Conservation (phyloP, 2,329 filamentous ascomycete species). For the Fusarium nygamai region DNA sequence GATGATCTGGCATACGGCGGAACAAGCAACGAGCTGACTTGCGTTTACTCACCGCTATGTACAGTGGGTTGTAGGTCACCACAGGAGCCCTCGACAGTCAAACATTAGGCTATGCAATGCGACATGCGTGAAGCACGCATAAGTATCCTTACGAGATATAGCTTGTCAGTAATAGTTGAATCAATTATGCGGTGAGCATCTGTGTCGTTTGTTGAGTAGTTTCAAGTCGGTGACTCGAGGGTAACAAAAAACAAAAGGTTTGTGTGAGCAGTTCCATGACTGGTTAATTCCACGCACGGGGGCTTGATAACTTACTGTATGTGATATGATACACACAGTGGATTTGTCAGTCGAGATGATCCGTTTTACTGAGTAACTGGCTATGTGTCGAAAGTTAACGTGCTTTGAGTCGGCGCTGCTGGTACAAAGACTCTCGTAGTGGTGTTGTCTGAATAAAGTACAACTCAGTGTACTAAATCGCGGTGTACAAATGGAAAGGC, state of each 20-base stretch:
- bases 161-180: neutral
- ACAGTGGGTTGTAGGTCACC: neutral
- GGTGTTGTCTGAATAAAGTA: neutral
- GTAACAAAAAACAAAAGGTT: neutral
- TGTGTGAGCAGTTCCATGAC: neutral
- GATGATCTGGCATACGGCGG: neutral
- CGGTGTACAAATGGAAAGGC: slow-evolving; percentile 8
- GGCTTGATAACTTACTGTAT: neutral
- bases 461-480: neutral
- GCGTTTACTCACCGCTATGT: slow-evolving; percentile 29
- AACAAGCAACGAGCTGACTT: slow-evolving; percentile 3
- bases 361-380: neutral
- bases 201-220: neutral
- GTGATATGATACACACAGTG: neutral
- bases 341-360: neutral
- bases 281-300: neutral
- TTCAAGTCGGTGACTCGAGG: neutral
- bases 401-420: neutral
- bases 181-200: neutral
- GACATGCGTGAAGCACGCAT: slow-evolving; percentile 1
- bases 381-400: neutral
- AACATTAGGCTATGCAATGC: neutral
- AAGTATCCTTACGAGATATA: neutral
- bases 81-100: neutral
- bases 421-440: neutral